Base-by-base conservation (phyloP, 2,329 filamentous ascomycete species). In the Claviceps monticola region DNA sequence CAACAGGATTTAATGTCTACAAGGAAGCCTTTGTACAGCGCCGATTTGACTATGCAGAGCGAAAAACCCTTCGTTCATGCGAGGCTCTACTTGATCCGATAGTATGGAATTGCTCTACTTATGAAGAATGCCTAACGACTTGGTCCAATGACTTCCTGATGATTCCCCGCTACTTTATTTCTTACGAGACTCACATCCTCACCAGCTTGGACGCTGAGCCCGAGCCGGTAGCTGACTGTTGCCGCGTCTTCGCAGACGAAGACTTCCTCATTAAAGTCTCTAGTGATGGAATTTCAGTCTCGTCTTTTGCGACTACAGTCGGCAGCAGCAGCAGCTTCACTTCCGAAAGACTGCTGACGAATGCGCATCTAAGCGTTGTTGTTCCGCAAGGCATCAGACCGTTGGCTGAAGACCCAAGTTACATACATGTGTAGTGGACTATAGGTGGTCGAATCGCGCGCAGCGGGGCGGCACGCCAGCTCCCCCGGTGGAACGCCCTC, bases 1-100 rank as follows among this genome's bases (percentile, higher is more conserved):
- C 49, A 3, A 42, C 36, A 3, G 52, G 26, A 5, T 54, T 54
- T 23, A 54, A 36, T 37, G 38, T 51, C 7, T 51, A 46, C 41
- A 54, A 42, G 29, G 52, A 51, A 17, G 19, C 41, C 17, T 51
- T 54, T 13, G 21, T 54, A 26, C 52, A 54, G 41, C 46, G 45
- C 17, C 19, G 19, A 8, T 53, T 43, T 19, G 38, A 37, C 5
- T 44, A 26, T 29, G 1, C 41, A n/a, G 17, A 42, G 7, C 43
- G 11, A 14, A 17, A 14, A 3, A 23, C n/a, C 14, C 14, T 38
- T 8, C 29, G 3, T 17, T 16, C 42, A 36, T 26, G 7, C 26
- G 2, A 29, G 26, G 8, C 26, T 29, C 8, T 29, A 9, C 26
- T 11, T 29, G 26, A 29, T 29, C 8, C 26, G 26, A 9, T 2